Conservation (phyloP, 1,284 basidiomycete genomes). For the Mycosarcoma mackinlayi region DNA sequence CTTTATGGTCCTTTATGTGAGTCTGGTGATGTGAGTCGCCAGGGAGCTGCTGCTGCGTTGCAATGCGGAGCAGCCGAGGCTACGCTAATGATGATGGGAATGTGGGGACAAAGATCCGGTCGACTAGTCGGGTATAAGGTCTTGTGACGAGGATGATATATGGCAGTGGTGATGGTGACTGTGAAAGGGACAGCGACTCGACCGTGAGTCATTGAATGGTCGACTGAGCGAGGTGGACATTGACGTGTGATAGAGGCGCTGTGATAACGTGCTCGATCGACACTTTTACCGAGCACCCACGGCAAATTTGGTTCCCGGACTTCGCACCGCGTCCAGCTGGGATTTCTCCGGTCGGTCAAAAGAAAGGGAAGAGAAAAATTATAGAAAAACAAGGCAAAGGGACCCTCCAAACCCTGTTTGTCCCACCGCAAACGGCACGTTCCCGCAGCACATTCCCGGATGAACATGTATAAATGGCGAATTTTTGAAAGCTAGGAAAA, state of each 20-base stretch:
- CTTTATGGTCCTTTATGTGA: too few species aligned
- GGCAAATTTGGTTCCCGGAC: conserved; percentile 13
- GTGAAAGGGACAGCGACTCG: background rate
- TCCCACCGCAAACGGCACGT: too few species aligned
- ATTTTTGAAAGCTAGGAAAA: too few species aligned
- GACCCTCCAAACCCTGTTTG: background rate
- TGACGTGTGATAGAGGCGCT: background rate
- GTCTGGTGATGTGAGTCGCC: too few species aligned
- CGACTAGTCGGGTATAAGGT: background rate
- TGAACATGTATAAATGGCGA: too few species aligned
- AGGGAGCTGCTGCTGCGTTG: too few species aligned
- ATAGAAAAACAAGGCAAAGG: too few species aligned
- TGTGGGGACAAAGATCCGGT: conserved; percentile 6
- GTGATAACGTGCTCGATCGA: background rate
- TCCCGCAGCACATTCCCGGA: too few species aligned
- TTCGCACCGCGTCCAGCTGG: background rate
- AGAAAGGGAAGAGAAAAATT: background rate
- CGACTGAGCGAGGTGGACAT: background rate
- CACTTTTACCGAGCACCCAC: background rate
- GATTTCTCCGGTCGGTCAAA: background rate
- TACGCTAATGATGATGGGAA: background rate
- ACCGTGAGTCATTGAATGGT: conserved; percentile 6
- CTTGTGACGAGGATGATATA: conserved; percentile 6
- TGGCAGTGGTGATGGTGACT: conserved; percentile 2
- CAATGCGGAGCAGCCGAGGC: too few species aligned